phyloP scores from a whole-genome alignment of 495 filamentous ascomycete species.

The Penicillium diatomitis region DNA sequence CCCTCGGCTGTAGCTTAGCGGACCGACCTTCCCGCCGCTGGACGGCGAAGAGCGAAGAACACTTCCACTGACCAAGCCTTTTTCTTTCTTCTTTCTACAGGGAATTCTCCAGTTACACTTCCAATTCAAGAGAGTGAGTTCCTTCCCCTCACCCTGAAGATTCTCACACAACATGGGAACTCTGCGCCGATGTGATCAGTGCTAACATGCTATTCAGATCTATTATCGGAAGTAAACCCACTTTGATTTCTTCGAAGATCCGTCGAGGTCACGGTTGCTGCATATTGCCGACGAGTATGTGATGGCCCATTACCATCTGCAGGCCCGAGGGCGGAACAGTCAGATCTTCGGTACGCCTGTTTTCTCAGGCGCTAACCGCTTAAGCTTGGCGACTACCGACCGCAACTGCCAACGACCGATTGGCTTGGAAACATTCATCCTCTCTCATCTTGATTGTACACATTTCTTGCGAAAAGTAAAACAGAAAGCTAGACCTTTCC shows the following conservation, averaged over 20 bases:
- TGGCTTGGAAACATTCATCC: constrained; percentile 17
- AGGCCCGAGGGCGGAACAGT: too few relatives aligned
- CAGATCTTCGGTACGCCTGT: not conserved
- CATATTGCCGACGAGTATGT: too few relatives aligned
- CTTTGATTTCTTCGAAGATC: too few relatives aligned
- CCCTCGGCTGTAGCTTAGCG: not conserved
- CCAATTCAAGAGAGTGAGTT: constrained; percentile 78
- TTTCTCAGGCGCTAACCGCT: constrained; percentile 8
- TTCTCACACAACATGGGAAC: not conserved
- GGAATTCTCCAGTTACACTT: constrained; percentile 97
- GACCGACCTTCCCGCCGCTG: too few relatives aligned
- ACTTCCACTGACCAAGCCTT: constrained; percentile 4
- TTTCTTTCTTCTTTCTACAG: constrained; percentile 31
- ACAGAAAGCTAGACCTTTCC: constrained; percentile 7
- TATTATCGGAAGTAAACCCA: constrained; percentile 27
- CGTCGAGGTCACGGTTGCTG: too few relatives aligned
- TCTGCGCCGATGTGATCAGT: not conserved
- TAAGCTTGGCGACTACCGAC: not conserved
- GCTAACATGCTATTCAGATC: constrained; percentile 24
- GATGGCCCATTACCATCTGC: too few relatives aligned
- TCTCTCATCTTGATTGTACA: not conserved
- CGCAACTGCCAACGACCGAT: constrained; percentile 1
- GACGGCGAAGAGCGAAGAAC: too few relatives aligned
- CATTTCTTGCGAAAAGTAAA: too few relatives aligned
- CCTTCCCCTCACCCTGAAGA: not conserved